Percentiles rank a stretch among this genome's conserved stretches.
These are phyloP conservation scores for Fusarium devonianum DNA, from an alignment of 2,329 filamentous ascomycete genomes.

Conservation along the genomic window DNA sequence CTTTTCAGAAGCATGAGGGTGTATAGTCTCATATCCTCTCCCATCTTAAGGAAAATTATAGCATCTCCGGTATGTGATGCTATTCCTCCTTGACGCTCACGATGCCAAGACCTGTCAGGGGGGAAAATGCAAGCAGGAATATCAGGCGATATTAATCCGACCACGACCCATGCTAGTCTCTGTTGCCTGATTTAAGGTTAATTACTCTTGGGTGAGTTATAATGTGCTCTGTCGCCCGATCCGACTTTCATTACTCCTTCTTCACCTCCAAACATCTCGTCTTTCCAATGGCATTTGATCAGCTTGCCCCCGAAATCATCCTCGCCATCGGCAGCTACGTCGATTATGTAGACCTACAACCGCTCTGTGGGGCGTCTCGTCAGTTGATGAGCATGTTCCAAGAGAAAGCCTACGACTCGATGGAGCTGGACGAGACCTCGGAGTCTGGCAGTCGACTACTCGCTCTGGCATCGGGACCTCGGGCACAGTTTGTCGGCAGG, in stretches of 20 bases:
- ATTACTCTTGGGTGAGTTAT: too few species aligned
- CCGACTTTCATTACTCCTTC: not conserved
- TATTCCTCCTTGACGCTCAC: too few species aligned
- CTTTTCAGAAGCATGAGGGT: too few species aligned
- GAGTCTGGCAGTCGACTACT: not conserved
- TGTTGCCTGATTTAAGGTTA: too few species aligned
- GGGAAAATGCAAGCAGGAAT: too few species aligned
- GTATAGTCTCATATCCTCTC: too few species aligned
- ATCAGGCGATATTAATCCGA: too few species aligned
- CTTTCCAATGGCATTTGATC: not conserved
- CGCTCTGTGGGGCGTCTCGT: not conserved
- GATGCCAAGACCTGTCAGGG: too few species aligned
- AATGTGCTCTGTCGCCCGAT: too few species aligned
- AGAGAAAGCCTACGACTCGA: not conserved
- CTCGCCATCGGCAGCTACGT: not conserved
- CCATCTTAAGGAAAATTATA: too few species aligned
- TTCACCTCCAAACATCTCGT: not conserved
- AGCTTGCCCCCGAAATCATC: not conserved
- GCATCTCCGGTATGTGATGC: too few species aligned
- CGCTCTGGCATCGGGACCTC: not conserved
- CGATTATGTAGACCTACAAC: not conserved
- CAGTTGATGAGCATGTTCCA: not conserved
- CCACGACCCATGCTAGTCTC: too few species aligned
- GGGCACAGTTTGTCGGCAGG: not conserved
- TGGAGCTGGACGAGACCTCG: not conserved